These are phyloP conservation scores for Carex littledalei DNA, from an alignment of 176 grass and related monocot genomes.

Conservation along the genomic window DNA sequence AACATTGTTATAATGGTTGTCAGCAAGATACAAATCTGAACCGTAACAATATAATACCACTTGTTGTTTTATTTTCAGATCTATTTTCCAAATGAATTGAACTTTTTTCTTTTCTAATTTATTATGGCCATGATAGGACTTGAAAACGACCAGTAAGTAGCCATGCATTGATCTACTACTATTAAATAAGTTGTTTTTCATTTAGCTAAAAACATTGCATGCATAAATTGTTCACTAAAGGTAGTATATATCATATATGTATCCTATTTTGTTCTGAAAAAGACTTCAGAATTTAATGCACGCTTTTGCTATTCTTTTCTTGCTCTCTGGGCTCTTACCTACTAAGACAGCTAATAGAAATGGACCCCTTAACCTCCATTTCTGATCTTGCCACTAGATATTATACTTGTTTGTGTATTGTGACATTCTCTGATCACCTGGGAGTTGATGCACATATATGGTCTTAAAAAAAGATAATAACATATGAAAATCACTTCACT, in stretches of 20 bases:
- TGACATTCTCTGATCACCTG: neutral
- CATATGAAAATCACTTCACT: neutral
- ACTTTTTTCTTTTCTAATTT: neutral
- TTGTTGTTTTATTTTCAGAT: neutral
- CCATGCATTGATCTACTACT: neutral
- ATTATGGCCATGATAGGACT: neutral
- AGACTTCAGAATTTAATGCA: constrained; percentile 16
- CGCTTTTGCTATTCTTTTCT: constrained; percentile 3
- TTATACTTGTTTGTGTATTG: neutral
- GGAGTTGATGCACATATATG: neutral
- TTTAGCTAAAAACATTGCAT: neutral
- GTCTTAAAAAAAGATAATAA: neutral
- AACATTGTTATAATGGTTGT: neutral
- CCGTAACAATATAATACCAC: neutral
- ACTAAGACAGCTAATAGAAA: constrained; percentile 30
- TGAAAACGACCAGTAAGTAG: constrained; percentile 5
- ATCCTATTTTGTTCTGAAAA: constrained; percentile 2
- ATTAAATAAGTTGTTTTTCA: neutral
- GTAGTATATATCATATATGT: neutral
- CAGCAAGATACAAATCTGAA: neutral
- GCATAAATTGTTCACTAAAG: neutral
- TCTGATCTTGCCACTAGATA: neutral
- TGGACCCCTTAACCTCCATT: constrained; percentile 24
- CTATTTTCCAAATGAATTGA: neutral
- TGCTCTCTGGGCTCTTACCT: neutral